Evolutionary conservation across 2,329 filamentous ascomycete species (phyloP).

Genomic region (Nemania sp.): DNA sequence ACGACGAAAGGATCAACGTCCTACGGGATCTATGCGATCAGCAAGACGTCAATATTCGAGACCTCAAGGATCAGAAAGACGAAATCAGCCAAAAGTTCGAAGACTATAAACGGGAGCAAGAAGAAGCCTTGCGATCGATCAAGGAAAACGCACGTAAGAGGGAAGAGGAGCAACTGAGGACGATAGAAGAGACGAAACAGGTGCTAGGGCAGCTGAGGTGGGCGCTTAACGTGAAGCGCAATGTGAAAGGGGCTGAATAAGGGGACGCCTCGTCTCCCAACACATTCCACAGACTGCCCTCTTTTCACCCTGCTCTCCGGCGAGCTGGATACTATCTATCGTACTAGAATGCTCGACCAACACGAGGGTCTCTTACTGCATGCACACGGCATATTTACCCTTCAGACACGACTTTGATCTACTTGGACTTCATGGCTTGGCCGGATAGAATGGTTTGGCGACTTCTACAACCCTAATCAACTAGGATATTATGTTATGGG

Average conservation of each 20-base stretch:
- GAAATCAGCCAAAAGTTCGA: constrained; percentile 71
- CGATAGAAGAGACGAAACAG: constrained; percentile 69
- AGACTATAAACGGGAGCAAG: constrained; percentile 73
- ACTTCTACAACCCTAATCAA: constrained; percentile 23
- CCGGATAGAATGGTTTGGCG: constrained; percentile 37
- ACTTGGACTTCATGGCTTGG: constrained; percentile 33
- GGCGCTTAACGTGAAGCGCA: constrained; percentile 76
- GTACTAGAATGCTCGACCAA: constrained; percentile 1
- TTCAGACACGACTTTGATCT: constrained; percentile 30
- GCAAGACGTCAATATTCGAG: constrained; percentile 75
- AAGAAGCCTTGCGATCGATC: constrained; percentile 69
- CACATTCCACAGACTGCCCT: constrained; percentile 6
- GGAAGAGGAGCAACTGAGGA: constrained; percentile 70
- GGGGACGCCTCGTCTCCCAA: constrained; percentile 3
- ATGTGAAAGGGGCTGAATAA: constrained; percentile 67
- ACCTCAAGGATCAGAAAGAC: constrained; percentile 70
- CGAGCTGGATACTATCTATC: constrained; percentile 4
- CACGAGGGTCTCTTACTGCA: neutral
- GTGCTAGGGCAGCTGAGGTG: constrained; percentile 77
- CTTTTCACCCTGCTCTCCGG: constrained; percentile 39
- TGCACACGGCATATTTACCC: constrained; percentile 24
- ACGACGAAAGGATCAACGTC: constrained; percentile 73
- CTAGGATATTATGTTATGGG: constrained; percentile 36
- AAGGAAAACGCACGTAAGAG: constrained; percentile 67
- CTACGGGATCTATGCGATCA: constrained; percentile 79